Evolutionary conservation across 495 filamentous ascomycete genomes (phyloP), one percentile per base, ranked within the genome.

Genomic region (Talaromyces thailandensis): DNA sequence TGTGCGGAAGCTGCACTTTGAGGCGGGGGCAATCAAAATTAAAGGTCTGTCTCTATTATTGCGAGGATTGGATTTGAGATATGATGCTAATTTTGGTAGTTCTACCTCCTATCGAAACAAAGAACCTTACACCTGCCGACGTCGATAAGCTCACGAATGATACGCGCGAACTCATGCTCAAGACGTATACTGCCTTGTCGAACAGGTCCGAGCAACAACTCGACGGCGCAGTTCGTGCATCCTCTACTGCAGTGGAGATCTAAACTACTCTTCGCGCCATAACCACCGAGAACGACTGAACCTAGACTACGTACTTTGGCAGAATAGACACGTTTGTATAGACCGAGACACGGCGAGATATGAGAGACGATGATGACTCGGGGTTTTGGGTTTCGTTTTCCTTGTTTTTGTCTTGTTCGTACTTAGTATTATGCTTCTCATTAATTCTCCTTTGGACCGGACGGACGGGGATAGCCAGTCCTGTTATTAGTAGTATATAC

Each of bases 81-180:
- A 53, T 23, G 24, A 24, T 53, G 25, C 23, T 29, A 35, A 55
- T 26, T 55, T 55, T 1, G 26, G 26, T 67, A 89, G 90, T 97
- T 23, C 79, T 98, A 32, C 85, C 90, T 65, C 91, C 94, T 2
- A 94, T 98, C 64, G 77, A 82, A 23, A 98, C 94, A n/a, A 80
- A 81, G 56, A 84, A 87, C 32, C 77, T 97, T 63, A 91, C 84
- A 23, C 35, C 87, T 24, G 86, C 84, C 45, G 93, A 98, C 71
- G 93, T 96, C 25, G 91, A 96, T 66, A 79, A 82, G 26, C 78
- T 98, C 32, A 82, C 87, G n/a, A 78, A 80, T 58, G 79, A 77
- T 9, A 91, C 87, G 3, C 82, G 88, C 40, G 87, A 92, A 16
- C 75, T 85, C 58, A 97, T 98, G 93, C 79, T 95, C 55, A 81